Evolutionary conservation across 2,329 filamentous ascomycete genomes (phyloP).

Genomic region (Microthyrium microscopicum): DNA sequence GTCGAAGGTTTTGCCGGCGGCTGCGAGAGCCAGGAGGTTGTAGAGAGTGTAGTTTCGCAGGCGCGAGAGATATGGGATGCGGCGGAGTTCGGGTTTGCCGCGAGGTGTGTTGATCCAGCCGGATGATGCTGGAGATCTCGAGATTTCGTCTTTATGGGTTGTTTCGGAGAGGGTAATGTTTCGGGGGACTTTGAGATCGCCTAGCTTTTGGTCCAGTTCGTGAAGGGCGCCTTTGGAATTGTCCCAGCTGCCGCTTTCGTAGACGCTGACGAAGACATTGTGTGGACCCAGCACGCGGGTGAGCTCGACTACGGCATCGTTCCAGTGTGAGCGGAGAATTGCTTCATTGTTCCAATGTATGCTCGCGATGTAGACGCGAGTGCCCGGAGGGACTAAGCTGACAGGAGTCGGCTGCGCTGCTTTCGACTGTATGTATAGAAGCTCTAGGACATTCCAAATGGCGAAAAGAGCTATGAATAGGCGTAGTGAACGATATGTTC

Average conservation of each 20-base stretch:
- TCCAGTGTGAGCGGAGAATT: constrained; percentile 33
- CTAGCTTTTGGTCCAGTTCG: constrained; percentile 39
- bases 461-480: too few species aligned
- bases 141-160: constrained; percentile 41
- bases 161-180: constrained; percentile 40
- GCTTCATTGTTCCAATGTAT: constrained; percentile 5
- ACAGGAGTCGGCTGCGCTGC: too few species aligned
- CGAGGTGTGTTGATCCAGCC: constrained; percentile 45
- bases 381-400: too few species aligned
- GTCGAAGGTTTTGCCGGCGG: constrained; percentile 36
- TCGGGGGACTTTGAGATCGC: constrained; percentile 33
- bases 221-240: constrained; percentile 45
- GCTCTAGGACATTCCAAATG: too few species aligned
- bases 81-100: constrained; percentile 38
- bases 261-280: constrained; percentile 51
- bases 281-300: constrained; percentile 39
- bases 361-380: constrained; percentile 3
- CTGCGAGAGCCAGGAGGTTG: constrained; percentile 37
- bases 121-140: constrained; percentile 26
- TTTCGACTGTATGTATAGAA: too few species aligned
- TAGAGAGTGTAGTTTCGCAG: constrained; percentile 46
- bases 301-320: constrained; percentile 40
- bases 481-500: too few species aligned
- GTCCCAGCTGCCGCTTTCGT: constrained; percentile 55
- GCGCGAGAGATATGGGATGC: constrained; percentile 52